phyloP scores from a whole-genome alignment of 1,284 basidiomycete species.

The Neonothopanus nambi region DNA sequence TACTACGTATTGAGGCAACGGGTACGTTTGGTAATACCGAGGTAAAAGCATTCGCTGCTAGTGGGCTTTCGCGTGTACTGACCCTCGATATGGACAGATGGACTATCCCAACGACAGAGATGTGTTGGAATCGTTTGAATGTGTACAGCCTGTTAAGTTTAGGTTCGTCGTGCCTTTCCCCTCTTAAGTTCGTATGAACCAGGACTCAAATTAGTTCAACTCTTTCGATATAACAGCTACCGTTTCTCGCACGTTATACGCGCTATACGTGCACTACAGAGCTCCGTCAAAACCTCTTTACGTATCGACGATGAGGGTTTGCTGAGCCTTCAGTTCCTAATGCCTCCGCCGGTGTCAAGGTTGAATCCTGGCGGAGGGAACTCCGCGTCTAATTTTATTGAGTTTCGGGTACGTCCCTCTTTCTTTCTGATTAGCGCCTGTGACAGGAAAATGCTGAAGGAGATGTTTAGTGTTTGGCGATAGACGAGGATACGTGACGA shows the following conservation, averaged over 20 bases:
- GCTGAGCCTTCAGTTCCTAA: constrained; percentile 84
- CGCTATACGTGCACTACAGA: constrained; percentile 73
- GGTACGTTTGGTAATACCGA: constrained; percentile 85
- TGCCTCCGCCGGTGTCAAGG: constrained; percentile 61
- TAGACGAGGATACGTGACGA: constrained; percentile 40
- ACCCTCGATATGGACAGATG: constrained; percentile 53
- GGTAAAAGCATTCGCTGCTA: constrained; percentile 39
- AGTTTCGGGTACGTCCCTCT: constrained; percentile 73
- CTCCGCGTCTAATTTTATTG: constrained; percentile 64
- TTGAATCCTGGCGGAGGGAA: constrained; percentile 30
- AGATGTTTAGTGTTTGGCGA: constrained; percentile 47
- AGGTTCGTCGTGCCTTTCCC: constrained; percentile 50
- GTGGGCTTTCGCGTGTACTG: neutral
- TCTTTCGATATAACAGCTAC: constrained; percentile 56
- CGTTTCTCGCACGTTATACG: constrained; percentile 72
- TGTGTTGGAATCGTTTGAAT: constrained; percentile 87
- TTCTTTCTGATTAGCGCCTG: neutral
- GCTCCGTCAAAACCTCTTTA: constrained; percentile 82
- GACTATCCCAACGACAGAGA: constrained; percentile 91
- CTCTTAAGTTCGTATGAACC: neutral
- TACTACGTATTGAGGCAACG: constrained; percentile 75
- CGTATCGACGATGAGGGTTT: constrained; percentile 81
- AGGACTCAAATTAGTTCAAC: neutral
- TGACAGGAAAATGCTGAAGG: neutral
- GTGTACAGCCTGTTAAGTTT: constrained; percentile 64